Percentiles rank a stretch among this genome's conserved stretches.
These are phyloP conservation scores for Russula compacta DNA, from an alignment of 768 basidiomycete genomes.

Conservation along the genomic window DNA sequence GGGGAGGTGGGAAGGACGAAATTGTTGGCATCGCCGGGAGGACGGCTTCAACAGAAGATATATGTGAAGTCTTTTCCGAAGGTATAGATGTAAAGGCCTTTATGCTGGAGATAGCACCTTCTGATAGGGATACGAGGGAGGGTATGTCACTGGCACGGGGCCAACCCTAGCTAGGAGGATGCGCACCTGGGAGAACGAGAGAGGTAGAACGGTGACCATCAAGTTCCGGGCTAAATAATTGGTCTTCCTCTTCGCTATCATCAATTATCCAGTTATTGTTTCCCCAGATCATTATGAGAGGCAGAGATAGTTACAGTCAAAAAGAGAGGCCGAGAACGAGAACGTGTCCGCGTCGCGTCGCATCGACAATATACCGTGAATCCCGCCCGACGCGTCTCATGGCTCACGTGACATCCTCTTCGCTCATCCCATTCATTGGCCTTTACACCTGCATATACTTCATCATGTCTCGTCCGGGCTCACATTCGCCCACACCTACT, in stretches of 20 bases:
- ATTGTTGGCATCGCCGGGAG: neutral
- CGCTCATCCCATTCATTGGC: neutral
- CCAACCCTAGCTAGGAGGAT: neutral
- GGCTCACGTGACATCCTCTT: neutral
- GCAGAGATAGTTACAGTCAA: neutral
- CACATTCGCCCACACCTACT: neutral
- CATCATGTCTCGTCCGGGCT: constrained; percentile 8
- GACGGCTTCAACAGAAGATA: constrained; percentile 7
- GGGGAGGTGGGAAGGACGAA: constrained; percentile 9
- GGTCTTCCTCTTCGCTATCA: constrained; percentile 20
- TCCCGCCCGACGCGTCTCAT: constrained; percentile 1
- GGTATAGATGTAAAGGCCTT: constrained; percentile 6
- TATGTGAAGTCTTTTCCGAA: constrained; percentile 1
- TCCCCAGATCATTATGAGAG: neutral
- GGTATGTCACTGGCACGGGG: constrained; percentile 11
- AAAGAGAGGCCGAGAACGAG: neutral
- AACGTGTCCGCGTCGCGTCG: neutral
- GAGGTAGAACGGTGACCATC: neutral
- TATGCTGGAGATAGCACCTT: constrained; percentile 11
- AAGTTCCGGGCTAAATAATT: neutral
- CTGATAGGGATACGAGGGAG: neutral
- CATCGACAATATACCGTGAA: neutral
- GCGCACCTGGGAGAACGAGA: constrained; percentile 8
- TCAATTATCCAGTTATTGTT: constrained; percentile 16
- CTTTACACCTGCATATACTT: neutral